Evolutionary conservation across 1,139 yeast species (phyloP).

Genomic region (Ogataea hybrid): DNA sequence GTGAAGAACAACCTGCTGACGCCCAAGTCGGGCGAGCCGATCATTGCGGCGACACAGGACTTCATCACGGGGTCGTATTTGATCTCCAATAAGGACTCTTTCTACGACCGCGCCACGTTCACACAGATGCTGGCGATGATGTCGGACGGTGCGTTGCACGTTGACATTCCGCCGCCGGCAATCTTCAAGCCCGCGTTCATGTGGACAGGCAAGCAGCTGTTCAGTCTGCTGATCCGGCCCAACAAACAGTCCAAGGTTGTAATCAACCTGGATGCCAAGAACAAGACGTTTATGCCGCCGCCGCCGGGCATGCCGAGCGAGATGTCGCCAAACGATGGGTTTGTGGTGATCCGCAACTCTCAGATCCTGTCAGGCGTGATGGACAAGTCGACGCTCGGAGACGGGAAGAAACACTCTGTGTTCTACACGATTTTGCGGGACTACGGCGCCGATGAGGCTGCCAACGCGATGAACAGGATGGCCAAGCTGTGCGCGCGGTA

Average conservation of each 20-base stretch:
- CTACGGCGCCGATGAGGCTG: conserved; percentile 94
- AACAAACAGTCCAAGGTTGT: conserved; percentile 71
- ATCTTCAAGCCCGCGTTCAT: conserved; percentile 82
- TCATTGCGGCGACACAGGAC: conserved; percentile 99
- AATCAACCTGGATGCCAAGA: conserved; percentile 91
- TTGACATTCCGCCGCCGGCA: conserved; percentile 95
- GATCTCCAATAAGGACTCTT: conserved; percentile 90
- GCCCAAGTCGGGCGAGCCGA: conserved; percentile 98
- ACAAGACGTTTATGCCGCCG: conserved; percentile 82
- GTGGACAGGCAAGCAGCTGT: conserved; percentile 98
- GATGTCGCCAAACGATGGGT: conserved; percentile 98
- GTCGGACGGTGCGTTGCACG: conserved; percentile 87
- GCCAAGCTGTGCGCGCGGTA: conserved; percentile 95
- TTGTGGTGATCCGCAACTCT: conserved; percentile 85
- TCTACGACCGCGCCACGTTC: conserved; percentile 83
- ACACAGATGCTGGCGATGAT: conserved; percentile 88
- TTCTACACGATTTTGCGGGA: conserved; percentile 94
- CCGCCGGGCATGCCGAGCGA: conserved; percentile 71
- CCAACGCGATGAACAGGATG: conserved; percentile 96
- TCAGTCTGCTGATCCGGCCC: conserved; percentile 83
- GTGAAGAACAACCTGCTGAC: conserved; percentile 92
- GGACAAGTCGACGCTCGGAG: conserved; percentile 97
- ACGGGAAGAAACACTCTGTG: conserved; percentile 96
- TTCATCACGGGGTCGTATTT: conserved; percentile 95
- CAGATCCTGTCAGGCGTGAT: conserved; percentile 88